These are phyloP conservation scores for Acer saccharum DNA, from an alignment of 345 rosid species.

Conservation along the genomic window DNA sequence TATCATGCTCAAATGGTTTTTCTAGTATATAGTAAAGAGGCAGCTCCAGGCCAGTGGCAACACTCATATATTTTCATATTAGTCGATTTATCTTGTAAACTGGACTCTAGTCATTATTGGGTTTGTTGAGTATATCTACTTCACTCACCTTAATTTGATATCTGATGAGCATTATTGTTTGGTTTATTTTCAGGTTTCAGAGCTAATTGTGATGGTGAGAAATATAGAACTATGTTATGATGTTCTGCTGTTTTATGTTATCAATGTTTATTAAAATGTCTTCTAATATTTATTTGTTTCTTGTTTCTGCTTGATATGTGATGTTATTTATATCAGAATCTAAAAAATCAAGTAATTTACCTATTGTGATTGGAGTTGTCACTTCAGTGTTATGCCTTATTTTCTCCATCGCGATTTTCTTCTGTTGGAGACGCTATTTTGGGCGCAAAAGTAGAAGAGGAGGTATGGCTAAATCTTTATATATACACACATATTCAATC, in stretches of 20 bases:
- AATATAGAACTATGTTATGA: not conserved
- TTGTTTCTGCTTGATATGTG: not conserved
- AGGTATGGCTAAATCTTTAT: conserved; percentile 20
- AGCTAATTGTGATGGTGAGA: not conserved
- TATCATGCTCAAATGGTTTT: not conserved
- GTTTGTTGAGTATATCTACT: not conserved
- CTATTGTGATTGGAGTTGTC: conserved; percentile 20
- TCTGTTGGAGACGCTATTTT: conserved; percentile 25
- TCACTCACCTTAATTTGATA: not conserved
- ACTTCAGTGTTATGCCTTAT: conserved; percentile 14
- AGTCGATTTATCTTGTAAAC: not conserved
- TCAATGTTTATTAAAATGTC: not conserved
- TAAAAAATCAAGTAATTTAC: not conserved
- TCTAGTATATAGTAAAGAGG: not conserved
- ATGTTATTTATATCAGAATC: not conserved
- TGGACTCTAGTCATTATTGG: not conserved
- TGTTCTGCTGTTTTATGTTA: not conserved
- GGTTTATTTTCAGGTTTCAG: not conserved
- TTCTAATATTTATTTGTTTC: not conserved
- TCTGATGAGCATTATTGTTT: not conserved
- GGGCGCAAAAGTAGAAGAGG: not conserved
- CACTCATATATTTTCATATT: no score
- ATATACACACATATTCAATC: not conserved
- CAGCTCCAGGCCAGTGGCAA: no score
- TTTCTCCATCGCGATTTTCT: conserved; percentile 7